Evolutionary conservation across 2,329 filamentous ascomycete genomes (phyloP), one percentile per base, ranked within the genome.

Genomic region (Aureobasidium sp.): DNA sequence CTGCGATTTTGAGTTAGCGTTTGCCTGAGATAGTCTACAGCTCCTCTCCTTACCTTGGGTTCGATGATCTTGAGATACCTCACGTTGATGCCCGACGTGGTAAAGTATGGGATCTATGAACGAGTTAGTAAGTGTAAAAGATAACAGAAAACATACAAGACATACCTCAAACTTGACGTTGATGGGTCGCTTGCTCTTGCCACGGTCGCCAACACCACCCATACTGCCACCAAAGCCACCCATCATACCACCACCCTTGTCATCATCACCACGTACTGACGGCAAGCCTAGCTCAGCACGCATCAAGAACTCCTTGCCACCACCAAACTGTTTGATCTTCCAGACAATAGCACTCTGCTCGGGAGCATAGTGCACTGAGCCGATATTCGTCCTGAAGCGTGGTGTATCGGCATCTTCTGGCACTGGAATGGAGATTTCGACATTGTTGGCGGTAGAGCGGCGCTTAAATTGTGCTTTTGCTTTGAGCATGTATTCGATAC

Each of bases 291-390:
- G 82, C 78, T 99, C 94, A 19, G 94, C 94, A 62, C 94, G 89
- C 94, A 99, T 99, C 68, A 99, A 81, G 71, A 99, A 99, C 73
- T 99, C 94, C 77, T 99, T 99, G 68, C 87, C 86, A n/a, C 94
- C 94, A 48, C 94, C 94, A 75, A 99, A 99, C 71, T 99, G 94
- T 81, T 99, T 99, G 75, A 99, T 99, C 81, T 99, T 99, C 94
- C 94, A 99, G 56, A 99, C 89, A 68, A 99, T 99, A 63, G 93
- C 93, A 66, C 90, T 95, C 72, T 96, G 93, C 76, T 99, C 94
- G 0, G 94, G 94, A 4, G 93, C 93, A 73, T 99, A 99, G 77
- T 99, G 94, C 14, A 99, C 94, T 33, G 89, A 91, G 61, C 94
- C 94, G 65, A 99, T 95, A 73, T 97, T 99, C 39, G 94, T 99